These are phyloP conservation scores for Xylaria acuta DNA, from an alignment of 495 filamentous ascomycete genomes.

Conservation along the genomic window DNA sequence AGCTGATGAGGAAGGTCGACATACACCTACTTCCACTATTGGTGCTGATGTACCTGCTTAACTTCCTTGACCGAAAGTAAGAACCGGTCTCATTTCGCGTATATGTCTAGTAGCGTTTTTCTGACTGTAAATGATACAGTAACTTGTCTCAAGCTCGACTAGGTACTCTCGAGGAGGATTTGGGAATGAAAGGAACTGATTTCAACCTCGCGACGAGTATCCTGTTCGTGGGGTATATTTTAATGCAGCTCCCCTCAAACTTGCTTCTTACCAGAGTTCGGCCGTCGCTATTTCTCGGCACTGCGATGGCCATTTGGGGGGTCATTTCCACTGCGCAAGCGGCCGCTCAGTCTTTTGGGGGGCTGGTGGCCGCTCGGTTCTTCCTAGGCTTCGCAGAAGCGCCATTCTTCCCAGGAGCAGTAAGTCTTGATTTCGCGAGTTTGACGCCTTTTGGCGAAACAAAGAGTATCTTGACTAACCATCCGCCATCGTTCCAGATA, in stretches of 20 bases:
- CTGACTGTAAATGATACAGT: constrained; percentile 27
- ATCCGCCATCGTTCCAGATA: constrained; percentile 3
- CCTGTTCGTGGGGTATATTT: constrained; percentile 62
- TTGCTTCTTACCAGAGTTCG: constrained; percentile 54
- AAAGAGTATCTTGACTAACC: neutral
- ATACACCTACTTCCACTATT: constrained; percentile 49
- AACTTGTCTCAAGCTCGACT: constrained; percentile 53
- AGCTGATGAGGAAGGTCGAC: constrained; percentile 49
- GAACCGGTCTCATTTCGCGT: constrained; percentile 11
- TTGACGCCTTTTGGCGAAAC: neutral
- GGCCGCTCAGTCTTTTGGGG: constrained; percentile 58
- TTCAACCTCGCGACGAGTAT: constrained; percentile 64
- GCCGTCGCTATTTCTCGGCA: constrained; percentile 51
- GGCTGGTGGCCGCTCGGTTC: constrained; percentile 65
- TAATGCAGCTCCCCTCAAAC: constrained; percentile 64
- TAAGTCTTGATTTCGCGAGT: constrained; percentile 26
- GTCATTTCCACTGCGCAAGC: constrained; percentile 64
- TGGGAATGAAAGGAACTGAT: constrained; percentile 52
- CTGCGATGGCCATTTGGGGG: constrained; percentile 67
- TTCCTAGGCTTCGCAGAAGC: constrained; percentile 69
- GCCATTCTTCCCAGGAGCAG: constrained; percentile 56
- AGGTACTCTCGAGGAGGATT: constrained; percentile 53
- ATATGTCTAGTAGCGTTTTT: neutral
- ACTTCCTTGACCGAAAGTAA: constrained; percentile 53
- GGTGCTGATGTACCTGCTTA: constrained; percentile 53